Evolutionary conservation across 1,284 basidiomycete genomes (phyloP), one percentile per base, ranked within the genome.

Genomic region (Jaminaea rosea): DNA sequence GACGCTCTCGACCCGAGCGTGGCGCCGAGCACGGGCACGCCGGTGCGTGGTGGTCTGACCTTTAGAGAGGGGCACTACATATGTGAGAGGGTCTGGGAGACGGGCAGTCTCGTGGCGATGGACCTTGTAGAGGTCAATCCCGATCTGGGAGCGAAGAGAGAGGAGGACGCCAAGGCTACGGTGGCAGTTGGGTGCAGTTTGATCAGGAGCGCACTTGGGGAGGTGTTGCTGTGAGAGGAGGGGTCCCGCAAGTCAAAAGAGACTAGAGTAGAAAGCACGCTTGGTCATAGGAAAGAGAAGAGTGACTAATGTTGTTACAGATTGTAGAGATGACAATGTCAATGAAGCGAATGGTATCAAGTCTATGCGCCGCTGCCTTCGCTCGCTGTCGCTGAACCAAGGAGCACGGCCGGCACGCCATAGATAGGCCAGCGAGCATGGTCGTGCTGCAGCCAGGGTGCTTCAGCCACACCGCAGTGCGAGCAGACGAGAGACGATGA

Each of bases 41-140:
- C 89, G 9, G 88, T 86, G 15, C 86, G 93, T 63, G 94, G 94
- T 10, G 94, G 94, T 11, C 78, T 99, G 56, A 93, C 88, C 13
- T 99, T 98, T 80, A 81, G 94, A 59, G 94, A 99, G 75, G 94
- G 93, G 9, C 71, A 73, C 58, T 94, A 93, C 76, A 94, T 97
- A 69, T 92, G 88, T 72, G 94, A 98, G 77, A 85, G 87, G 3
- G 81, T 98, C 41, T 84, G 84, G 62, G 90, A 97, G 79, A 98
- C 93, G 1, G 92, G 91, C 13, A 81, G 86, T 62, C 81, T 99
- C 23, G 89, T 93, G 21, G 89, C 85, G 0, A 77, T 98, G 27
- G 71, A 73, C 55, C 53, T 65, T 50, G 75, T 93, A 88, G 93
- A 98, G 76, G 93, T 98, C 58, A 98, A 98, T 77, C 94, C 94